Conservation (phyloP, 768 basidiomycete species). For the Harrya chromipes region DNA sequence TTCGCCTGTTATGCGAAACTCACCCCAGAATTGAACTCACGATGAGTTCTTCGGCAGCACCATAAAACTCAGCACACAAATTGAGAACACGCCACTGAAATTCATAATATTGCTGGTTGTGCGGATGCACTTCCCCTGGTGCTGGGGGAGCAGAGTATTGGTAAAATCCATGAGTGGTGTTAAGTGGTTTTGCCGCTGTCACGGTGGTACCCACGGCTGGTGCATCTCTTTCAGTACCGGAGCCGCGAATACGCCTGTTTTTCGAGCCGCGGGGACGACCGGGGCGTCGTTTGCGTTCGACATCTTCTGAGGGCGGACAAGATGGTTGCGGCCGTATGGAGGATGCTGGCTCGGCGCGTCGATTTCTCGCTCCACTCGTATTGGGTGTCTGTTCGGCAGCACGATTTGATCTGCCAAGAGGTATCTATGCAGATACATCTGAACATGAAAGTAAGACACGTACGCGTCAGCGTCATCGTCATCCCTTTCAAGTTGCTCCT, state of each 20-base stretch:
- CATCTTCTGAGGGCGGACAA: slow-evolving; percentile 29
- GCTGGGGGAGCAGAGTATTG: slow-evolving; percentile 41
- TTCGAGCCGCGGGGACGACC: slow-evolving; percentile 80
- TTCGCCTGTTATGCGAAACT: slow-evolving; percentile 1
- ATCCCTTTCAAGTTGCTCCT: slow-evolving; percentile 57
- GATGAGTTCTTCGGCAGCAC: slow-evolving; percentile 79
- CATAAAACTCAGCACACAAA: slow-evolving; percentile 82
- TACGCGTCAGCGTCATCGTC: slow-evolving; percentile 42
- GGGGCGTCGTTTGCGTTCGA: slow-evolving; percentile 63
- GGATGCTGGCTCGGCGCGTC: slow-evolving; percentile 26
- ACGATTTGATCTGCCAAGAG: slow-evolving; percentile 22
- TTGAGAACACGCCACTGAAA: slow-evolving; percentile 85
- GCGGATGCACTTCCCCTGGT: slow-evolving; percentile 50
- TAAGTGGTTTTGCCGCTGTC: slow-evolving; percentile 28
- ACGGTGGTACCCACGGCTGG: slow-evolving; percentile 11
- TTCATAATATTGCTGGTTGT: slow-evolving; percentile 79
- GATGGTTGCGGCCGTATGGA: slow-evolving; percentile 24
- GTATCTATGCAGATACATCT: slow-evolving; percentile 1
- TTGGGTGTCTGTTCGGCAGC: slow-evolving; percentile 13
- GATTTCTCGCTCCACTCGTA: slow-evolving; percentile 16
- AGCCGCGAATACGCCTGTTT: slow-evolving; percentile 52
- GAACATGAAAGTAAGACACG: slow-evolving; percentile 15
- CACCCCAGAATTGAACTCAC: slow-evolving; percentile 43
- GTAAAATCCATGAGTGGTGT: slow-evolving; percentile 42
- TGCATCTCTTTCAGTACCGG: slow-evolving; percentile 26